A percentile compares a stretch with the other conserved stretches of the same genome.
These are phyloP conservation scores for Chondrus crispus DNA, from an alignment of 23 red algal genomes.

Conservation along the genomic window DNA sequence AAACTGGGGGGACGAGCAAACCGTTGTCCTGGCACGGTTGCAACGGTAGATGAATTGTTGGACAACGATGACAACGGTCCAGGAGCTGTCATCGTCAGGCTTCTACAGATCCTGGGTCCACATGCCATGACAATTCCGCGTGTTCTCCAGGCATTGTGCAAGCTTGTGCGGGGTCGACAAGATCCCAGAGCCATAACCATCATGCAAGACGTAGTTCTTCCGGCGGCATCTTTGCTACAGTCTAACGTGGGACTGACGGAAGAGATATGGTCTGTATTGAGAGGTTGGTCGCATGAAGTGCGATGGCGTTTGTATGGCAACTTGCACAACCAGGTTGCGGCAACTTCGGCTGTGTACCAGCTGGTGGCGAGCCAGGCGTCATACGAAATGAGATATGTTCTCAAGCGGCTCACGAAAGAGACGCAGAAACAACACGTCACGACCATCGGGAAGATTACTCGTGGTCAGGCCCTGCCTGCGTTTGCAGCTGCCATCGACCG, in stretches of 20 bases:
- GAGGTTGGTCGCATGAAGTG: constrained; percentile 23
- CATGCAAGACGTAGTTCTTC: constrained; percentile 47
- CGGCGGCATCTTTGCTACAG: constrained; percentile 31
- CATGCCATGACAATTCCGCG: constrained; percentile 5
- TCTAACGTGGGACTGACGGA: constrained; percentile 19
- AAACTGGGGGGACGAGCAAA: constrained; percentile 31
- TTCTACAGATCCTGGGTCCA: constrained; percentile 29
- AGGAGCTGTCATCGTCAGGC: constrained; percentile 18
- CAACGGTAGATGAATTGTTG: constrained; percentile 35
- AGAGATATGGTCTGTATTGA: constrained; percentile 51
- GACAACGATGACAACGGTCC: constrained; percentile 11
- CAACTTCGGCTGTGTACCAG: constrained; percentile 22
- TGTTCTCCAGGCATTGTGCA: constrained; percentile 26
- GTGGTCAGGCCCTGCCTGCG: constrained; percentile 30
- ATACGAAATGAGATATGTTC: constrained; percentile 48
- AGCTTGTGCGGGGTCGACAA: constrained; percentile 17
- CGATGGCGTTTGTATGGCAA: constrained; percentile 56
- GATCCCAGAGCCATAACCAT: constrained; percentile 16
- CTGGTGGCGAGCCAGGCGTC: constrained; percentile 22
- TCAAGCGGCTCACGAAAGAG: constrained; percentile 48
- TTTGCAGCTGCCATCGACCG: constrained; percentile 27
- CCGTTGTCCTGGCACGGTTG: constrained; percentile 13
- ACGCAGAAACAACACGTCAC: neutral
- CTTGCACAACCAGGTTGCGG: constrained; percentile 22
- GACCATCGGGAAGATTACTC: constrained; percentile 38